Evolutionary conservation across 179 eudicot species (phyloP).

Genomic region (Corrigiola litoralis): DNA sequence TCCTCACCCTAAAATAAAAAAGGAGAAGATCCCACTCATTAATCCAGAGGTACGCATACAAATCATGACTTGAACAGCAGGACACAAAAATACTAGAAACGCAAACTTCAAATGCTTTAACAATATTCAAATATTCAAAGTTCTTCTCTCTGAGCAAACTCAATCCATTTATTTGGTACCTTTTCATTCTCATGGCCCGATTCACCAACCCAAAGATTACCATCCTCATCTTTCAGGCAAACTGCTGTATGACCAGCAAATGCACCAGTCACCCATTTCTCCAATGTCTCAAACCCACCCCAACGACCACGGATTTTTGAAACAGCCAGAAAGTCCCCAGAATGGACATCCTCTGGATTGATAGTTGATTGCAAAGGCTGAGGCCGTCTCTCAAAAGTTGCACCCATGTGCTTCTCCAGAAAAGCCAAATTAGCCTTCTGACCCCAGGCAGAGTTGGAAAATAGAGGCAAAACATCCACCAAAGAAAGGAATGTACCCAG

Average conservation of each 20-base stretch:
- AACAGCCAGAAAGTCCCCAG: constrained; percentile 94
- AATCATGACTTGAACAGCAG: no score
- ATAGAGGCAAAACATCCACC: constrained; percentile 87
- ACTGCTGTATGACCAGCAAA: constrained; percentile 99
- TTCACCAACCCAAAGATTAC: constrained; percentile 98
- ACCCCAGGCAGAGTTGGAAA: constrained; percentile 89
- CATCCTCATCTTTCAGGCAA: constrained; percentile 85
- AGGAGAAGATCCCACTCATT: background rate
- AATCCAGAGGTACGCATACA: background rate
- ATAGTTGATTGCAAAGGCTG: constrained; percentile 70
- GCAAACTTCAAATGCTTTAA: background rate
- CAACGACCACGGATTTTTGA: constrained; percentile 98
- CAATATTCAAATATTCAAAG: background rate
- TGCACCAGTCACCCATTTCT: constrained; percentile 98
- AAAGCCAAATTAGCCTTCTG: constrained; percentile 83
- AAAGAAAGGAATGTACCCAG: constrained; percentile 86
- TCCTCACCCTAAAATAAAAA: constrained; percentile 74
- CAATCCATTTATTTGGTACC: constrained; percentile 32
- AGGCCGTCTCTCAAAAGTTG: constrained; percentile 75
- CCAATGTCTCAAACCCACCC: constrained; percentile 98
- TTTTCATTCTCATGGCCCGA: constrained; percentile 98
- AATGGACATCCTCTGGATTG: constrained; percentile 84
- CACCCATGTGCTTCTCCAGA: constrained; percentile 92
- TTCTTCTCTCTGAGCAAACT: background rate
- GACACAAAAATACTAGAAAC: background rate